phyloP scores from a whole-genome alignment of 768 basidiomycete genomes.

The Auriscalpium vulgare region DNA sequence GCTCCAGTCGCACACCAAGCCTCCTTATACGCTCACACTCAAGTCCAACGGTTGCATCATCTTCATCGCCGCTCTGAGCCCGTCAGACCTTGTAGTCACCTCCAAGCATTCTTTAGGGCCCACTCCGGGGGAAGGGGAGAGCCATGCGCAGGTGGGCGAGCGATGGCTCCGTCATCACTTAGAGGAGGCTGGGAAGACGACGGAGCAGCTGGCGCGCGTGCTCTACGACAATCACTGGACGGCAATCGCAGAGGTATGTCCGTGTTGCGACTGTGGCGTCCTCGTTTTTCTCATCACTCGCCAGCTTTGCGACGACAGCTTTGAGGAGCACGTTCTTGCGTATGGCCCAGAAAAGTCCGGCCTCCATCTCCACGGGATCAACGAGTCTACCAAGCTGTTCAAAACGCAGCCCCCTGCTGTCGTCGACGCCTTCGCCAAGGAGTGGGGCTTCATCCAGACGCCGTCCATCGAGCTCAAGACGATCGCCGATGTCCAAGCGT shows the following conservation, averaged over 20 bases:
- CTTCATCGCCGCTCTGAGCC: slow-evolving; percentile 80
- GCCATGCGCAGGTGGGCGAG: slow-evolving; percentile 82
- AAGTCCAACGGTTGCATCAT: slow-evolving; percentile 98
- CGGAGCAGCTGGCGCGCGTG: slow-evolving; percentile 61
- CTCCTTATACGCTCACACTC: slow-evolving; percentile 80
- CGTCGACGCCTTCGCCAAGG: slow-evolving; percentile 74
- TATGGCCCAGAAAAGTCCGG: slow-evolving; percentile 80
- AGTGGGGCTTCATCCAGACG: slow-evolving; percentile 91
- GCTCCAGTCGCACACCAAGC: slow-evolving; percentile 56
- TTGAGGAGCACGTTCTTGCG: slow-evolving; percentile 92
- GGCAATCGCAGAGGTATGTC: slow-evolving; percentile 79
- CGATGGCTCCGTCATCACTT: slow-evolving; percentile 74
- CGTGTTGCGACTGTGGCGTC: background rate
- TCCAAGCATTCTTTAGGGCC: slow-evolving; percentile 89
- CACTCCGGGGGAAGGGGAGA: slow-evolving; percentile 30
- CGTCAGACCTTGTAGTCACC: slow-evolving; percentile 68
- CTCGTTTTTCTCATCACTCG: background rate
- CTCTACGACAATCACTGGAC: slow-evolving; percentile 85
- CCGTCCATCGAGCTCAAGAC: slow-evolving; percentile 46
- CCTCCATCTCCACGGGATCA: slow-evolving; percentile 89
- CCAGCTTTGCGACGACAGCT: slow-evolving; percentile 93
- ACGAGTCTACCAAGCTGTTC: slow-evolving; percentile 59
- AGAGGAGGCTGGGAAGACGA: slow-evolving; percentile 47
- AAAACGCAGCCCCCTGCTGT: slow-evolving; percentile 55
- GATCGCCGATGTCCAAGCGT: slow-evolving; percentile 59